Base-by-base conservation (phyloP, 225 moss, liverwort and hornwort species). In the Pleurozium schreberi region DNA sequence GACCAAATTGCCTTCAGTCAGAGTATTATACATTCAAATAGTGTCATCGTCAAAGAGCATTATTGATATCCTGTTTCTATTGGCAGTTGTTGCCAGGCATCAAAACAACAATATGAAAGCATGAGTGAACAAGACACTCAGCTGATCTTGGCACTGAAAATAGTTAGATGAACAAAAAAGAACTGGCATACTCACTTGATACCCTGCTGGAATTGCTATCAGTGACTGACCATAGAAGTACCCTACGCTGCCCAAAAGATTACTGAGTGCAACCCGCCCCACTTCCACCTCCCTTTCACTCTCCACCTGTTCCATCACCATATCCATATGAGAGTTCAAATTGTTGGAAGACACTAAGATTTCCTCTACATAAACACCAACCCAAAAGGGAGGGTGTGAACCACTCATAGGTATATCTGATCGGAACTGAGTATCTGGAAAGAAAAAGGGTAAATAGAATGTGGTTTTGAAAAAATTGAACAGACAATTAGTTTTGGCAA, bases 191-290 rank as follows among this genome's bases (percentile, higher is more conserved):
- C 91, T 90, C 69, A 98, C 98, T 90, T 90, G 89, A 88, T 92
- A 88, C 55, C 94, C 89, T 68, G 93, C 90, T 87, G 97, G 96
- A 88, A 97, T 91, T 42, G 95, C 96, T 91, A 99, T 90, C 87
- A 94, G 91, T 80, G 98, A 99, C 92, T 96, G 97, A 81, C 98
- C 98, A 89, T 95, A 95, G 76, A 94, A 99, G 75, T 99, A 99
- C 50, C 98, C 98, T 64, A 97, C 94, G 69, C 97, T 95, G 74
- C 98, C 98, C 88, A 99, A 83, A 93, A 99, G 91, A 91, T 99
- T 99, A 91, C 97, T 99, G 59, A 99, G 95, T 63, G 97, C 96
- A 88, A 95, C 97, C 88, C 92, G 95, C 73, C 95, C 98, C 91
- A 99, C 97, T 92, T 99, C 98, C 50, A 95, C n/a, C 90, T 97